Evolutionary conservation across 2,329 filamentous ascomycete genomes (phyloP), one percentile per base, ranked within the genome.

Genomic region (Neofusicoccum laricinum): DNA sequence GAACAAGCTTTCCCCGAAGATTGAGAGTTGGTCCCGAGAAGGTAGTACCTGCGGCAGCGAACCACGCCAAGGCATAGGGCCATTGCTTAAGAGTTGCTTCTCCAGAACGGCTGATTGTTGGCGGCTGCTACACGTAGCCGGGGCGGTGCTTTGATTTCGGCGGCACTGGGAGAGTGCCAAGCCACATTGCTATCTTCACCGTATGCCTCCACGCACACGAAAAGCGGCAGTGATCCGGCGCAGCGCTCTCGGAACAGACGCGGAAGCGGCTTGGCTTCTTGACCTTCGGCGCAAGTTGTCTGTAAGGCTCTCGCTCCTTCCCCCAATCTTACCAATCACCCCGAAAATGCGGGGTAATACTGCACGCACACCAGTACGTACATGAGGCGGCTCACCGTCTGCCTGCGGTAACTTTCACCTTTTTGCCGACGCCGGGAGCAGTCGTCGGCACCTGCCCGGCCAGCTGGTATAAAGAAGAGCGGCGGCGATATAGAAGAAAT

Each of bases 331-430:
- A 43, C 21, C 40, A 43, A 58, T 25, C 36, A 30, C 51, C 38
- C 55, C 40, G 40, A 8, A 46, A 59, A 59, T 59, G 55, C 55
- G 55, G 55, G 55, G 55, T 59, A 59, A 15, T 17, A 6, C 46
- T 50, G 32, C 25, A 32, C 46, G 25, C 25, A 21, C 46, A 50
- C 25, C 21, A 50, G 1, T 25, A 15, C 10, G 40, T 14, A 21
- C 32, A 14, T 14, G 8, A 15, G 38, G 4, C 38, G 32, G 38
- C n/a, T 46, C 40, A 46, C 55, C 41, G 41, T 34, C 55, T 36
- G 34, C 7, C 4, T 19, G 10, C 53, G 53, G 53, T 5, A 34
- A 46, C 10, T 7, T 25, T 8, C 25, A 46, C 55, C 1, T 7
- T 10, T 46, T 59, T 59, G 21, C 55, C 55, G 55, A 59, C 41